Evolutionary conservation across 768 basidiomycete genomes (phyloP), one percentile per base, ranked within the genome.

Genomic region (Termitomyces sp.): DNA sequence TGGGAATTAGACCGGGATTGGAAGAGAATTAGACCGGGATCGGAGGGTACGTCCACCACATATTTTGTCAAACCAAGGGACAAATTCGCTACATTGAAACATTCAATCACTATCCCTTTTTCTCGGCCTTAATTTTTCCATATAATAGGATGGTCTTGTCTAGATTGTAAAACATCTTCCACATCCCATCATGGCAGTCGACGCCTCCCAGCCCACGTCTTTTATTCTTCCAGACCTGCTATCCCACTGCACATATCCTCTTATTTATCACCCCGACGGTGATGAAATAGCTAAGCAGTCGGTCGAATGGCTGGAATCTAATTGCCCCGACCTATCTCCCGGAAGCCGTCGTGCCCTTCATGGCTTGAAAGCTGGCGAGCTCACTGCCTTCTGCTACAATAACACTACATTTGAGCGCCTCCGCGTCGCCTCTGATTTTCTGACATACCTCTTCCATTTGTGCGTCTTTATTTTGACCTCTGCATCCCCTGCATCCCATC

Each of bases 301-400:
- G 5, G 76, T 79, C 15, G 62, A 70, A 30, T 83, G 81, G 81
- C 71, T 81, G 19, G 77, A 78, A 64, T 64, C 62, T n/a, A 70
- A 67, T 48, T 81, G 79, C 63, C 75, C 77, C 33, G 73, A 74
- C 53, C 69, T 81, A 56, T 75, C 70, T 52, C 56, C 70, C 28
- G 79, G 78, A 58, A 73, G 74, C 52, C 73, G 76, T 42, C 64
- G 66, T 21, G 78, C 78, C 37, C 77, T 87, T 52, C 74, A 76
- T 62, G 83, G 81, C 30, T 74, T 87, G 54, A 81, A 85, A 59
- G 83, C 83, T 12, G 84, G 86, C 44, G 82, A 85, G 60, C 79
- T 89, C 60, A 81, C 84, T 35, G 84, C 84, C 2, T 78, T 74
- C 64, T 85, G 83, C 67, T 89, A 87, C 66, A 77, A 81, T 55